Conservation (phyloP, 257 asterid genomes). For the Nicotiana obtusifolia region DNA sequence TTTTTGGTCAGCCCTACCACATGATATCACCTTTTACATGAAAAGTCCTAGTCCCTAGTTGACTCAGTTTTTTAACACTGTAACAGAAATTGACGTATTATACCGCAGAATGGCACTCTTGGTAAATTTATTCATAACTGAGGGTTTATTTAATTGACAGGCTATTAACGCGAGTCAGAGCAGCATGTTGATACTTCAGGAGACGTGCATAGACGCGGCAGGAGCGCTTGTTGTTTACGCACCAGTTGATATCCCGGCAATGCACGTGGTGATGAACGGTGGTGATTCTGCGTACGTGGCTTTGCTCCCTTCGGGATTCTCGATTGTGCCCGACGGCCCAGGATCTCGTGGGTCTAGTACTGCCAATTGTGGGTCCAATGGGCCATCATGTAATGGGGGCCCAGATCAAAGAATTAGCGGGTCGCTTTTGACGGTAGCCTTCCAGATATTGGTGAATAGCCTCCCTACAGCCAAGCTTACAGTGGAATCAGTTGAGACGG, state of each 20-base stretch:
- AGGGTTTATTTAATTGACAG: constrained; percentile 28
- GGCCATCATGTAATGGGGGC: constrained; percentile 28
- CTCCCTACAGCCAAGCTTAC: constrained; percentile 86
- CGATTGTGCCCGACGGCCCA: constrained; percentile 81
- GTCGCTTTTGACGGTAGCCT: constrained; percentile 81
- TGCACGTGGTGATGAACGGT: constrained; percentile 95
- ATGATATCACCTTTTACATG: constrained; percentile 15
- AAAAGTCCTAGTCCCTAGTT: constrained; percentile 23
- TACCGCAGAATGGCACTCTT: neutral
- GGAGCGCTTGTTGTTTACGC: constrained; percentile 94
- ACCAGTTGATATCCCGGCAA: constrained; percentile 93
- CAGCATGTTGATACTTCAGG: constrained; percentile 84
- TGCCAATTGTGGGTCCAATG: constrained; percentile 9
- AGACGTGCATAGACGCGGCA: constrained; percentile 73
- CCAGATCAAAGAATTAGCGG: constrained; percentile 45
- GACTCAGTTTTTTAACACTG: constrained; percentile 22
- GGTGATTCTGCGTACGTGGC: constrained; percentile 94
- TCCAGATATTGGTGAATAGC: constrained; percentile 80
- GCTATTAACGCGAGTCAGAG: constrained; percentile 69
- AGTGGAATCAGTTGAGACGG: constrained; percentile 90
- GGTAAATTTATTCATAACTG: neutral
- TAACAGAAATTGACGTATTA: constrained; percentile 23
- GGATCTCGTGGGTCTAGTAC: constrained; percentile 33
- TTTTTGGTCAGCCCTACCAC: constrained; percentile 28
- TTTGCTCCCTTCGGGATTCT: constrained; percentile 83